These are phyloP conservation scores for Xylona heveae DNA, from an alignment of 495 filamentous ascomycete genomes.

Conservation along the genomic window DNA sequence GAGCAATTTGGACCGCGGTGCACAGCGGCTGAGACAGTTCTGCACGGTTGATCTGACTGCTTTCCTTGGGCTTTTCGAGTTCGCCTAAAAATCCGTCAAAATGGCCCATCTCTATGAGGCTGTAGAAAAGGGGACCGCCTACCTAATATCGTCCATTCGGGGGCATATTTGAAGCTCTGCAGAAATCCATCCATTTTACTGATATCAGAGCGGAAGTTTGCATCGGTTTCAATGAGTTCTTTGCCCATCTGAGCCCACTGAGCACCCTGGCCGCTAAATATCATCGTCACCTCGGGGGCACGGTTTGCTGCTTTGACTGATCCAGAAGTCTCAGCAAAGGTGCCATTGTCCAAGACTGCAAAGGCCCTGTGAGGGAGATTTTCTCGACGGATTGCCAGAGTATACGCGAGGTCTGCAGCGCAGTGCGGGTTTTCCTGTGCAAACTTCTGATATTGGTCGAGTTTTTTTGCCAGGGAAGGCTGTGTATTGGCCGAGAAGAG, in stretches of 20 bases:
- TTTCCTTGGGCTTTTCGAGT: slow-evolving; percentile 1
- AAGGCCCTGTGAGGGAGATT: neutral
- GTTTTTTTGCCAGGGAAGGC: neutral
- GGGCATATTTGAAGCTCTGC: neutral
- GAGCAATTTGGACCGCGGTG: slow-evolving; percentile 7
- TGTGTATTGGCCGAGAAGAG: slow-evolving; percentile 2
- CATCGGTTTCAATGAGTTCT: slow-evolving; percentile 9
- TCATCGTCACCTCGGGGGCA: slow-evolving; percentile 8
- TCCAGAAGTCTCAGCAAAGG: no score
- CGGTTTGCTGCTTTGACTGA: no score
- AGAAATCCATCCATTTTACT: slow-evolving; percentile 1
- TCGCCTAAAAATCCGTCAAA: slow-evolving; percentile 1
- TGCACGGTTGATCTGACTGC: slow-evolving; percentile 6
- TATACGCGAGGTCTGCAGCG: slow-evolving; percentile 4
- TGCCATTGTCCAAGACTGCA: slow-evolving; percentile 1
- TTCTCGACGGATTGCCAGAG: neutral
- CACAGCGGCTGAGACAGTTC: slow-evolving; percentile 6
- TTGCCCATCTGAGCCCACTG: slow-evolving; percentile 28
- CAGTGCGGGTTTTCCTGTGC: no score
- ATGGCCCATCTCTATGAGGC: no score
- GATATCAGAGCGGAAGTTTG: neutral
- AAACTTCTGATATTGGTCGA: no score
- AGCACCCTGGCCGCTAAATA: slow-evolving; percentile 28
- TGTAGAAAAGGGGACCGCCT: no score
- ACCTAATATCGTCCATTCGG: no score